These are phyloP conservation scores for Solanum sitiens DNA, from an alignment of 257 asterid species.

Conservation along the genomic window DNA sequence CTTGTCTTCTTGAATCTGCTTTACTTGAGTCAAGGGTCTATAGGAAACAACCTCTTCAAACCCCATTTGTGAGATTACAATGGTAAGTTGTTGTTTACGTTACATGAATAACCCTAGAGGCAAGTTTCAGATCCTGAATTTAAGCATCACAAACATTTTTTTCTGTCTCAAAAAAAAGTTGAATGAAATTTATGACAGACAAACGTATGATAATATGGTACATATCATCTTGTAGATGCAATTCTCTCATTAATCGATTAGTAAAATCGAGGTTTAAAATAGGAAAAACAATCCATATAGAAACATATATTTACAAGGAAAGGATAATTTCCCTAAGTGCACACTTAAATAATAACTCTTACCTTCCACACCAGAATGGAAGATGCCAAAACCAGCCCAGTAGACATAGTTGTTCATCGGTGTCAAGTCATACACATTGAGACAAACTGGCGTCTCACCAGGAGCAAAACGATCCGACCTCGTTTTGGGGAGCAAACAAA, in stretches of 20 bases:
- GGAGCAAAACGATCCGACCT: conserved; percentile 48
- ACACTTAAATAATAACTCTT: neutral
- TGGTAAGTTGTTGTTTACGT: neutral
- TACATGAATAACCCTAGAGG: neutral
- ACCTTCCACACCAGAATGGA: conserved; percentile 98
- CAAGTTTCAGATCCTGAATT: neutral
- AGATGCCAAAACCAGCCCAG: conserved; percentile 97
- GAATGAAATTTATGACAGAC: neutral
- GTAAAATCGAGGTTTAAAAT: neutral
- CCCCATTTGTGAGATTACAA: neutral
- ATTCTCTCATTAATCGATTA: neutral
- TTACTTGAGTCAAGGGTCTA: neutral
- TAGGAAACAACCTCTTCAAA: neutral
- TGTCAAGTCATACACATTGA: conserved; percentile 88
- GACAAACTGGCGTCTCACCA: conserved; percentile 58
- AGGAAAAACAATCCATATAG: neutral
- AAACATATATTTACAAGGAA: neutral
- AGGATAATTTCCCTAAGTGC: neutral
- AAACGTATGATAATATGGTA: neutral
- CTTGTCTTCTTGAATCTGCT: neutral
- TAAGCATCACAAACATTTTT: neutral
- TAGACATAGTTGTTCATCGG: conserved; percentile 78
- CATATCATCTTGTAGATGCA: neutral
- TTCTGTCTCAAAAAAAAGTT: neutral
- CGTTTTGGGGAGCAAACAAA: conserved; percentile 79